Percentiles rank a stretch among this genome's conserved stretches.
Evolutionary conservation across 2,329 filamentous ascomycete species (phyloP).

Genomic region (Podosphaera aphanis): DNA sequence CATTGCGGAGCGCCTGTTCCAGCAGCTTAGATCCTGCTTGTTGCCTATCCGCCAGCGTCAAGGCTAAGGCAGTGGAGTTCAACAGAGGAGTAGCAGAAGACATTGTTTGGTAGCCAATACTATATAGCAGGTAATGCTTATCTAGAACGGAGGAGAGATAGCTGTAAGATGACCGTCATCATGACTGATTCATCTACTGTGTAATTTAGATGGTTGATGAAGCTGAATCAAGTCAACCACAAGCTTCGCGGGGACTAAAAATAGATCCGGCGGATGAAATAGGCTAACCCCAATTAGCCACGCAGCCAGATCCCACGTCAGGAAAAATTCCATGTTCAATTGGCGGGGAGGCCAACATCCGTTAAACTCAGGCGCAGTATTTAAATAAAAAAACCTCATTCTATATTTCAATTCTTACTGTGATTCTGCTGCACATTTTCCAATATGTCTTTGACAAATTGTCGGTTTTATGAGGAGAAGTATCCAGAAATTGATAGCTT

Average conservation of each 20-base stretch:
- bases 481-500: conserved; percentile 97
- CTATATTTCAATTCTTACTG: neutral
- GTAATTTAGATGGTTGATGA: too few relatives aligned
- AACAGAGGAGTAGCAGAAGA: neutral
- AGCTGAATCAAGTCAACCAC: too few relatives aligned
- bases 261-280: neutral
- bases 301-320: neutral
- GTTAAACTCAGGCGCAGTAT: neutral
- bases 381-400: neutral
- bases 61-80: neutral
- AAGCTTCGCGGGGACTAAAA: neutral
- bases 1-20: conserved; percentile 15
- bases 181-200: too few relatives aligned
- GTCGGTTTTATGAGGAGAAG: conserved; percentile 93
- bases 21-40: neutral
- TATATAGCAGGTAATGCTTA: neutral
- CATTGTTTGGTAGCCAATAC: neutral
- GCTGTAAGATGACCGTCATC: neutral
- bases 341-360: neutral
- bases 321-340: neutral
- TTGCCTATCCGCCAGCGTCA: neutral
- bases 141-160: neutral
- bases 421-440: neutral
- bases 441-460: conserved; percentile 86
- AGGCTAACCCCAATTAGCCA: neutral